These are phyloP conservation scores for Neonectria sp. DNA, from an alignment of 2,329 filamentous ascomycete genomes.

Conservation along the genomic window DNA sequence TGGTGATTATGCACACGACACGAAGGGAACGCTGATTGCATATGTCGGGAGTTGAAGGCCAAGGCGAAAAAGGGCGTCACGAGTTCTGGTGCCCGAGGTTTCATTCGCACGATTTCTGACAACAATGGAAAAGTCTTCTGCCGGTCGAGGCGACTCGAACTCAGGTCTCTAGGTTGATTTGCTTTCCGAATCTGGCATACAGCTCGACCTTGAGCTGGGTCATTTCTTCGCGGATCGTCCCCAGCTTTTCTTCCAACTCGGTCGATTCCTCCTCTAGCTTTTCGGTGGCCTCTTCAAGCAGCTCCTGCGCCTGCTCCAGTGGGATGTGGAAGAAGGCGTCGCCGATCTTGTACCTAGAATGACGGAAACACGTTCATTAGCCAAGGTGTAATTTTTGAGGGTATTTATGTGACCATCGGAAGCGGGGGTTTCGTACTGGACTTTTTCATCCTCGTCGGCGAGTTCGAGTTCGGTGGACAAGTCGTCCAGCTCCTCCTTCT, in stretches of 20 bases:
- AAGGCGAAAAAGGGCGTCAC: constrained; percentile 35
- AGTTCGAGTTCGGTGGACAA: constrained; percentile 92
- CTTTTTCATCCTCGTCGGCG: constrained; percentile 92
- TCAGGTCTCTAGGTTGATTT: constrained; percentile 96
- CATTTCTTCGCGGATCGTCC: constrained; percentile 87
- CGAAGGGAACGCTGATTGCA: constrained; percentile 23
- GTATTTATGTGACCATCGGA: not conserved
- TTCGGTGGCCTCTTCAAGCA: constrained; percentile 80
- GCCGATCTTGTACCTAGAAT: constrained; percentile 90
- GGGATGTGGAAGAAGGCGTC: constrained; percentile 94
- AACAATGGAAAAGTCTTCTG: constrained; percentile 41
- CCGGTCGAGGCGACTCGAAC: constrained; percentile 30
- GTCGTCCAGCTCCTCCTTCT: constrained; percentile 98
- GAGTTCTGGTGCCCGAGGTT: constrained; percentile 26
- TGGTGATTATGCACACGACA: constrained; percentile 20
- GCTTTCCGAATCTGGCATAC: constrained; percentile 95
- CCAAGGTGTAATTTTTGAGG: not conserved
- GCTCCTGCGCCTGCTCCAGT: constrained; percentile 86
- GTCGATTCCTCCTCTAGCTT: constrained; percentile 84
- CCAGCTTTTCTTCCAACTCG: constrained; percentile 82
- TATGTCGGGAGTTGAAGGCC: constrained; percentile 33
- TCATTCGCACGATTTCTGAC: constrained; percentile 31
- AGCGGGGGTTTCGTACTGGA: constrained; percentile 77
- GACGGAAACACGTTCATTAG: constrained; percentile 28
- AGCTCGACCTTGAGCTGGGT: constrained; percentile 89